Base-by-base conservation (phyloP, 768 basidiomycete genomes). In the Epithele typhae region DNA sequence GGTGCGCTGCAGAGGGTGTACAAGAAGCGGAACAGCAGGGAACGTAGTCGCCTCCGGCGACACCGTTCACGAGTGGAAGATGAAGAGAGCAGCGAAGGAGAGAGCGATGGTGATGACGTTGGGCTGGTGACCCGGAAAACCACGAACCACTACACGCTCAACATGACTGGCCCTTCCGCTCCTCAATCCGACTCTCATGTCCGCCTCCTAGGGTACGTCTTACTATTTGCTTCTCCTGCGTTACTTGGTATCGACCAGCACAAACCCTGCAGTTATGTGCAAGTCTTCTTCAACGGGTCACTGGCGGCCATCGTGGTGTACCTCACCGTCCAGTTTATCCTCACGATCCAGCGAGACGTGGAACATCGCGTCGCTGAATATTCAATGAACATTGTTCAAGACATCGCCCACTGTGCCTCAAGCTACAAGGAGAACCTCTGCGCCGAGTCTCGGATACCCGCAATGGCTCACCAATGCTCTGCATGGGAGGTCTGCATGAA, bases 401-500 rank as follows among this genome's bases (percentile, higher is more conserved):
- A 96, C 63, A 97, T 97, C 52, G 75, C 87, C 37, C 77, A 85
- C 62, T 99, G 95, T 68, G 78, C 89, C 3, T 67, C 82, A 18
- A 78, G 84, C 46, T 87, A 85, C 73, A 82, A 82, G 63, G 79
- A 82, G 51, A 97, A 96, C 65, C 74, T 85, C 18, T 97, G 95
- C 65, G 81, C 78, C 34, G 61, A 62, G 17, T 82, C 76, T 55
- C 76, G 87, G 25, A 76, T 95, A 11, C 96, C 95, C 25, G 91
- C 89, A 12, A 88, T 98, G 87, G 75, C 81, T 37, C 78, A 80
- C 34, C 84, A 87, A 63, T 99, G 95, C 65, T 77, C 77, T 38
- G 78, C 77, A 50, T 98, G 95, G 95, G 89, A 95, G 60, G 78
- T 80, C 5, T 97, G 93, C 63, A 95, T 96, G 94, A 84, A 87